Conservation (phyloP, 108 stramenopile species). For the Pseudonitzschia multistriata region DNA sequence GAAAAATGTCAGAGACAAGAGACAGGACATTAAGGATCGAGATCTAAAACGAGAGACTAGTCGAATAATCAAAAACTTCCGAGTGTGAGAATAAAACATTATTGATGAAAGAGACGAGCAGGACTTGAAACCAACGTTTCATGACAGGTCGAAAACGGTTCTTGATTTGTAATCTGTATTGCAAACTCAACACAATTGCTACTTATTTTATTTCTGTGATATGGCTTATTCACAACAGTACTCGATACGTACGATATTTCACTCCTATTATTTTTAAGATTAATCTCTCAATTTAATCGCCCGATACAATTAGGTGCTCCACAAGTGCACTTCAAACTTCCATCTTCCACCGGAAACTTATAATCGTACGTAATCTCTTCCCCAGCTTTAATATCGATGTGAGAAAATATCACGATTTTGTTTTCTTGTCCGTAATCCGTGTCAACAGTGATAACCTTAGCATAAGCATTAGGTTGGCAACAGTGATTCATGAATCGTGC, state of each 20-base stretch:
- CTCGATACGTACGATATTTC: background rate
- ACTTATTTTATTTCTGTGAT: too few relatives aligned
- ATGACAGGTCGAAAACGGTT: background rate
- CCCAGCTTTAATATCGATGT: conserved; percentile 73
- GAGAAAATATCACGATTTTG: conserved; percentile 88
- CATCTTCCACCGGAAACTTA: conserved; percentile 89
- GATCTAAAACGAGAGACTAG: conserved; percentile 69
- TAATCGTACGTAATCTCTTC: conserved; percentile 95
- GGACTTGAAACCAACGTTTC: background rate
- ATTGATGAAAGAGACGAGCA: too few relatives aligned
- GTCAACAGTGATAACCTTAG: conserved; percentile 73
- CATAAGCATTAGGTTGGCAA: conserved; percentile 88
- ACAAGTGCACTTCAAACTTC: conserved; percentile 64
- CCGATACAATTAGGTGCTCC: conserved; percentile 80
- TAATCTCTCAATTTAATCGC: conserved; percentile 52
- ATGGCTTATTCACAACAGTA: too few relatives aligned
- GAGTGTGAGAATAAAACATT: conserved; percentile 8
- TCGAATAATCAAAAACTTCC: conserved; percentile 78
- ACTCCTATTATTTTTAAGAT: background rate
- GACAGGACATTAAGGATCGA: conserved; percentile 74
- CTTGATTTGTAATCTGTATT: too few relatives aligned
- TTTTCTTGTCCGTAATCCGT: conserved; percentile 52
- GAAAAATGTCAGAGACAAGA: conserved; percentile 83
- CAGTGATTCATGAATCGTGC: conserved; percentile 94
- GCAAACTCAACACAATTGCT: too few relatives aligned